phyloP scores from a whole-genome alignment of 192 early-diverging fungal genomes.

The Mortierella alpina region DNA sequence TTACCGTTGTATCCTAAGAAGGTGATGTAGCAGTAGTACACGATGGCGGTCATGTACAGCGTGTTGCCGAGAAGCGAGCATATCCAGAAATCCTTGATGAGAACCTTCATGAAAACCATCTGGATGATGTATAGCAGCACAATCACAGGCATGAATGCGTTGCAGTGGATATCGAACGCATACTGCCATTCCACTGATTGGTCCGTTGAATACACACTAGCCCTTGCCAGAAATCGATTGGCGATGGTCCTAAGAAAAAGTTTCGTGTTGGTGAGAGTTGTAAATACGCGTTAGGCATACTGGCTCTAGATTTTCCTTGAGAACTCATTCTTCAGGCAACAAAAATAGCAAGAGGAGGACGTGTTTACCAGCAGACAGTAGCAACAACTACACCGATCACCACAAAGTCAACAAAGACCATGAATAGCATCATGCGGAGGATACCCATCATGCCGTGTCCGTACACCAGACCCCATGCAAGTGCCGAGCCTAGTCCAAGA shows the following conservation, averaged over 20 bases:
- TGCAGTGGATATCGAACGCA: conserved; percentile 97
- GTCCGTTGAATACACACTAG: conserved; percentile 78
- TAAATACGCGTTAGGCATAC: background rate
- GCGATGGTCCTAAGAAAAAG: conserved; percentile 56
- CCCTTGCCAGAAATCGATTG: conserved; percentile 85
- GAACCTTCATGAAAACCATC: conserved; percentile 90
- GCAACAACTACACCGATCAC: conserved; percentile 77
- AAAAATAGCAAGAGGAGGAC: background rate
- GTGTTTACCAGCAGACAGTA: conserved; percentile 75
- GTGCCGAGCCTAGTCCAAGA: conserved; percentile 81
- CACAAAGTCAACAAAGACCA: conserved; percentile 87
- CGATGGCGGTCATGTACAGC: conserved; percentile 82
- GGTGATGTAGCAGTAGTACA: conserved; percentile 90
- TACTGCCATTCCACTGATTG: conserved; percentile 97
- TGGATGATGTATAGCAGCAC: conserved; percentile 90
- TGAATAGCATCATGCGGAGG: conserved; percentile 79
- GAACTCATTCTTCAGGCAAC: too few species aligned
- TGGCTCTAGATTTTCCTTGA: too few species aligned
- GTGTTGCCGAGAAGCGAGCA: conserved; percentile 88
- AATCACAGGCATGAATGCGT: conserved; percentile 93
- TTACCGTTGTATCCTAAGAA: conserved; percentile 94
- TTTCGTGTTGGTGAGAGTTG: background rate
- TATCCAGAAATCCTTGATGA: conserved; percentile 83
- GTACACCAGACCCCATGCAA: conserved; percentile 87
- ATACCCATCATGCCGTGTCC: conserved; percentile 73